Conservation (phyloP, 78 protist genomes). For the Dictyostelium firmibasis region DNA sequence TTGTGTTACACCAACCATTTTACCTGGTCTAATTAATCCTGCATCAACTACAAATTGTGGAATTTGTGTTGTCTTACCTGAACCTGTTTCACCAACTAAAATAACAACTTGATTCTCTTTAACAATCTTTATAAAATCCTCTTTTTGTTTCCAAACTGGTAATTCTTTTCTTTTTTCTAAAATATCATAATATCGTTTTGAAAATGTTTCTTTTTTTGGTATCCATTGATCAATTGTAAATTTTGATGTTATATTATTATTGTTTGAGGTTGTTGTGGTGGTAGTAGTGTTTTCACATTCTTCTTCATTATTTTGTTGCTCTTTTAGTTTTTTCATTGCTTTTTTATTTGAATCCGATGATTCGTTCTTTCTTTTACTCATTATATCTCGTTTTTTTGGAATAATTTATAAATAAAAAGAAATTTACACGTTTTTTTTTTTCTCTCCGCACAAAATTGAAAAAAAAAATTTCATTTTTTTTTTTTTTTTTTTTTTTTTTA, state of each 20-base stretch:
- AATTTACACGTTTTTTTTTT: not conserved
- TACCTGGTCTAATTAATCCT: slow-evolving; percentile 50
- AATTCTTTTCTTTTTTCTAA: slow-evolving; percentile 86
- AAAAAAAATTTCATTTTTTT: not conserved
- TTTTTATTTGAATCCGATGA: not conserved
- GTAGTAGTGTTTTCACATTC: not conserved
- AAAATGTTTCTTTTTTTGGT: slow-evolving; percentile 85
- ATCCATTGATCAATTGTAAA: not conserved
- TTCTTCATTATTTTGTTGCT: not conserved
- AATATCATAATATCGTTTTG: slow-evolving; percentile 88
- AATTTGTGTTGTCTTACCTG: slow-evolving; percentile 99
- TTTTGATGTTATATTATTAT: not conserved
- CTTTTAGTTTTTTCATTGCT: not conserved
- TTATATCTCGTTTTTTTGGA: not conserved
- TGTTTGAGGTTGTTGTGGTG: not conserved
- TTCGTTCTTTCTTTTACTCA: slow-evolving; percentile 9
- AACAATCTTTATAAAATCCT: slow-evolving; percentile 78
- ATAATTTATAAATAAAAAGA: not conserved
- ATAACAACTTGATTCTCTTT: slow-evolving; percentile 87
- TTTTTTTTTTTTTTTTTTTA: not conserved
- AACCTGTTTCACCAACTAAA: slow-evolving; percentile 99
- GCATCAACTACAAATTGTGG: slow-evolving; percentile 88
- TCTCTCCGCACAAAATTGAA: not conserved
- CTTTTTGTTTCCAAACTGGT: slow-evolving; percentile 94
- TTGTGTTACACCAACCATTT: slow-evolving; percentile 97